Evolutionary conservation across 2,329 filamentous ascomycete genomes (phyloP), one percentile per base, ranked within the genome.

Genomic region (Talaromyces sp.): DNA sequence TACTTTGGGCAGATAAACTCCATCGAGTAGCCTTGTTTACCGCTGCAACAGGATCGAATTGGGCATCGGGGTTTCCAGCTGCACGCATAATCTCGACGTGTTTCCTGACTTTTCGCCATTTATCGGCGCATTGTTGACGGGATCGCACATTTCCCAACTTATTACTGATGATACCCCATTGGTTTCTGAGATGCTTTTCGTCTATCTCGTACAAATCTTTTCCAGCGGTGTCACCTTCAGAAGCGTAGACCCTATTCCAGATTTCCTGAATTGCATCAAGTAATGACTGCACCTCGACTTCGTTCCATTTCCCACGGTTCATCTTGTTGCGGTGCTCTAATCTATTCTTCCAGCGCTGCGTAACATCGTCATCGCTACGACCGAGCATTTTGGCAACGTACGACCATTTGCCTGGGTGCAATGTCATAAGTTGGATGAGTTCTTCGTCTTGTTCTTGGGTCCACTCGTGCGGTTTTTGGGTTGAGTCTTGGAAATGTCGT

Each of bases 321-420:
- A 70, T 70, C 7, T 67, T 73, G 7, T 45, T 54, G 3, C 70
- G 67, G 52, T 75, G 68, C 51, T 73, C 65, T 4, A 77, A 65
- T 37, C 66, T 67, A 49, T 77, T 75, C 47, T 73, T 72, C 74
- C 74, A 77, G 32, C 74, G 61, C 54, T 76, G 74, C 4, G 69
- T 68, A 17, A 77, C 74, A 52, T 75, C 71, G 49, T 77, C 75
- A 20, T 69, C 65, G 13, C 65, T 73, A 20, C 75, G 66, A 7
- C 68, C 71, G 32, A 77, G 51, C 6, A 70, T 49, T 44, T 65
- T 70, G 22, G 70, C 71, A 46, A 77, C 75, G 1, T 64, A 57
- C 4, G 68, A 64, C 56, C 63, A 77, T 56, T 72, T 74, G 2
- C 73, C 74, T 37, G 72, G 47, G 17, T 64, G 47, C 6, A 56